phyloP scores from a whole-genome alignment of 352 stramenopile species.

The Pythium periplocum region DNA sequence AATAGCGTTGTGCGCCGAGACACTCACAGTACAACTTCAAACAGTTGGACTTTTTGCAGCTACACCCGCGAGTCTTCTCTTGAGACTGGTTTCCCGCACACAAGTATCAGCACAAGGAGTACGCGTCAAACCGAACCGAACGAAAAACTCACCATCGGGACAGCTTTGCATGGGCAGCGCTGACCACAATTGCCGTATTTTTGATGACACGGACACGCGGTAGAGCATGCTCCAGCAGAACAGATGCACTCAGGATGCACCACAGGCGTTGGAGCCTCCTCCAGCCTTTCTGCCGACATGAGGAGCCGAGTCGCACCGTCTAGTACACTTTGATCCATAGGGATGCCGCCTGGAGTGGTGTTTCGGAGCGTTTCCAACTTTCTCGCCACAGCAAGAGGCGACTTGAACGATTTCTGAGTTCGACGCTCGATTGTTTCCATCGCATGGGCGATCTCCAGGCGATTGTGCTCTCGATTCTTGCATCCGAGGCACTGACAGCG shows the following conservation, averaged over 20 bases:
- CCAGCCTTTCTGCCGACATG: slow-evolving; percentile 13
- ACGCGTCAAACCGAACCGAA: background rate
- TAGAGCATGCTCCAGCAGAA: slow-evolving; percentile 30
- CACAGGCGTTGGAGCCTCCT: slow-evolving; percentile 6
- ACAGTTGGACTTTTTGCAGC: slow-evolving; percentile 97
- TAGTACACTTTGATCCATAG: slow-evolving; percentile 9
- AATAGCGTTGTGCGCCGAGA: slow-evolving; percentile 62
- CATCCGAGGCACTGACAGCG: slow-evolving; percentile 72
- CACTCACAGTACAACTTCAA: slow-evolving; percentile 93
- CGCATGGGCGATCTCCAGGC: slow-evolving; percentile 45
- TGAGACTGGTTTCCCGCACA: slow-evolving; percentile 12
- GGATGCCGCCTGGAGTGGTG: background rate
- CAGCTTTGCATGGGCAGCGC: slow-evolving; percentile 28
- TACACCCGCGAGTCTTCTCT: slow-evolving; percentile 79
- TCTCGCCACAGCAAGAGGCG: slow-evolving; percentile 19
- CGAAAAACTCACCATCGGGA: slow-evolving; percentile 1
- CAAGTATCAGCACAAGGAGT: background rate
- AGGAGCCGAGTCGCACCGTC: slow-evolving; percentile 17
- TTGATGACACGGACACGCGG: slow-evolving; percentile 37
- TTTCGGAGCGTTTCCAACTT: slow-evolving; percentile 20
- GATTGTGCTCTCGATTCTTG: slow-evolving; percentile 66
- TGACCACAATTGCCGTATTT: slow-evolving; percentile 31
- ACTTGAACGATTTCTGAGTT: slow-evolving; percentile 40
- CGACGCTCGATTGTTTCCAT: slow-evolving; percentile 51
- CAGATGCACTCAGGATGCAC: slow-evolving; percentile 23